Evolutionary conservation across 768 basidiomycete genomes (phyloP).

Genomic region (Mycena rosella): DNA sequence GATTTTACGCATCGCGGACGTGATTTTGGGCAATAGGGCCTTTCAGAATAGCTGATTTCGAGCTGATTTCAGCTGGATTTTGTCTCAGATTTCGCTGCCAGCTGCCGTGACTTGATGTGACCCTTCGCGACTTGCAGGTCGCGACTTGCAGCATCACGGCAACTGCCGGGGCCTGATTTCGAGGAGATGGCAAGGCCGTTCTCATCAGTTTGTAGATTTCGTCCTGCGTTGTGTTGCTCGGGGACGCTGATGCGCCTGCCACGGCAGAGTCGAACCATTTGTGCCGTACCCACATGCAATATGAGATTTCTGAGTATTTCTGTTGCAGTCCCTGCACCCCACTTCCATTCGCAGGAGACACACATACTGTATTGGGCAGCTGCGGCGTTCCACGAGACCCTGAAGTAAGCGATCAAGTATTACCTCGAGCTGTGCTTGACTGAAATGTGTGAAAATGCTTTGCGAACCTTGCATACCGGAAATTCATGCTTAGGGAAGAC

Average conservation of each 20-base stretch:
- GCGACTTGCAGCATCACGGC: too few relatives aligned
- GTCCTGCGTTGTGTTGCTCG: slow-evolving; percentile 25
- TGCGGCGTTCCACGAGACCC: neutral
- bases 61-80: too few relatives aligned
- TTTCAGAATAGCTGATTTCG: too few relatives aligned
- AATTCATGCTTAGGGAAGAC: slow-evolving; percentile 26
- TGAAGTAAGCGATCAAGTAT: neutral
- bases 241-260: slow-evolving; percentile 18
- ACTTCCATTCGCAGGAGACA: slow-evolving; percentile 44
- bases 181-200: slow-evolving; percentile 12
- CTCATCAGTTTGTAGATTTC: slow-evolving; percentile 29
- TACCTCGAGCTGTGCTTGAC: neutral
- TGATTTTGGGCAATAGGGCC: too few relatives aligned
- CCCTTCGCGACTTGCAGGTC: too few relatives aligned
- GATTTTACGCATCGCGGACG: too few relatives aligned
- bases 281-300: slow-evolving; percentile 65
- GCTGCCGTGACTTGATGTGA: too few relatives aligned
- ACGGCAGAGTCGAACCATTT: slow-evolving; percentile 46
- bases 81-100: too few relatives aligned
- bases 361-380: too few relatives aligned
- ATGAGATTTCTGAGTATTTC: slow-evolving; percentile 58
- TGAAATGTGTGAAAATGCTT: slow-evolving; percentile 18
- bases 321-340: slow-evolving; percentile 59
- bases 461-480: slow-evolving; percentile 44
- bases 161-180: too few relatives aligned